Evolutionary conservation across 306 rosid species (phyloP), one percentile per base, ranked within the genome.

Genomic region (Leucaena leucocephala): DNA sequence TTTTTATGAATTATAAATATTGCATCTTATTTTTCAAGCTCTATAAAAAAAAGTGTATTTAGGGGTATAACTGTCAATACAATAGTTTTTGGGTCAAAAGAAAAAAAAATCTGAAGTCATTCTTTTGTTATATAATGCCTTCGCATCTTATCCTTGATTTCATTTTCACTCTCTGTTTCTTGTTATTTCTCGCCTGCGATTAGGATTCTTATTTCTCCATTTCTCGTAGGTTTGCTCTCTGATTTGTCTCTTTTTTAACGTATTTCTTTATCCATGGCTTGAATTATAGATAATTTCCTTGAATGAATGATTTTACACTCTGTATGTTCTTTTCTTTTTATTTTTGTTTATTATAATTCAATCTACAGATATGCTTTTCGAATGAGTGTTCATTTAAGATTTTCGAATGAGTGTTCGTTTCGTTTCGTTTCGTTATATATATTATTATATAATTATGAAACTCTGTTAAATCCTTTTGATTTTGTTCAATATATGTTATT

Each of bases 201-300:
- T 57, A 75, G 84, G 80, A 80, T 81, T 81, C 11, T n/a, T 59
- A 34, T 38, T n/a, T 27, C 39, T 42, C 2, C 6, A 0, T 35
- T 6, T 39, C 54, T 22, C 3, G 0, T 16, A 71, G 78, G 85
- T 82, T 52, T 2, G 75, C 0, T 42, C 0, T 70, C 22, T 19
- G 44, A 4, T 10, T 9, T 9, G 6, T 21, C 9, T 0, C 42
- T 21, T 13, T 40, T 9, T n/a, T 17, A 2, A 9, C 19, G 39
- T 15, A 4, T 34, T 16, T 75, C 40, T 57, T 21, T 40, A 68
- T 66, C 72, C 40, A 22, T 19, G 17, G 22, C 14, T 33, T 43
- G 13, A 64, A 64, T 64, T 16, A 5, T 40, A 1, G n/a, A 36
- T 36, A 2, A 9, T 8, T 36, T 64, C 11, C 9, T 16, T 35